Evolutionary conservation across 495 filamentous ascomycete species (phyloP).

Genomic region (Umbilicaria muhlenbergii): DNA sequence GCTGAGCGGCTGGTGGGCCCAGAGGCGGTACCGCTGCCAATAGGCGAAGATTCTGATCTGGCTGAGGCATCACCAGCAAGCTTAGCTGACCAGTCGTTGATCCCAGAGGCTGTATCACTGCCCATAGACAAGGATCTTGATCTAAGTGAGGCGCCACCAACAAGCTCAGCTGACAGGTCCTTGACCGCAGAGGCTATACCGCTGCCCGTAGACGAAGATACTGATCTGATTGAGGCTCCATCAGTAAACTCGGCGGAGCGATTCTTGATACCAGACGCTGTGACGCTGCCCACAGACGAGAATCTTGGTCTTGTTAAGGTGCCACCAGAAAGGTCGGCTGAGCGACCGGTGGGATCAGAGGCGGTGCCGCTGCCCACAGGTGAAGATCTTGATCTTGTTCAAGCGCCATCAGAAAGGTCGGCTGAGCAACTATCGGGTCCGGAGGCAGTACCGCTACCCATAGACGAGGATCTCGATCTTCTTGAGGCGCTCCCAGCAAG

Average conservation of each 20-base stretch:
- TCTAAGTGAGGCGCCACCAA: slow-evolving; percentile 1
- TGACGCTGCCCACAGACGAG: too few species aligned
- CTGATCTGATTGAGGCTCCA: background rate
- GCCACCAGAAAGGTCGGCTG: background rate
- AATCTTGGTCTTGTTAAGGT: background rate
- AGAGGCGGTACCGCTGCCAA: slow-evolving; percentile 8
- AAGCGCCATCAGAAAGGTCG: background rate
- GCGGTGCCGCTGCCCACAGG: slow-evolving; percentile 6
- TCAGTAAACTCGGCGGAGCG: background rate
- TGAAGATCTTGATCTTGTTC: background rate
- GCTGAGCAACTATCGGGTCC: background rate
- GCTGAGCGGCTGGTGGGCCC: slow-evolving; percentile 4
- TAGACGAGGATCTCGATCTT: slow-evolving; percentile 1
- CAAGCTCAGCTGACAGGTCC: background rate
- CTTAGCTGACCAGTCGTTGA: too few species aligned
- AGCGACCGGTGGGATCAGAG: slow-evolving; percentile 9
- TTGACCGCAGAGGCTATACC: slow-evolving; percentile 15
- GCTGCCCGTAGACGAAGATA: background rate
- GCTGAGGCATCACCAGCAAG: too few species aligned
- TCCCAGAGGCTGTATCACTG: too few species aligned
- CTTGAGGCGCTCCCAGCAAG: background rate
- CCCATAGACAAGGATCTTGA: background rate
- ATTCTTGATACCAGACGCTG: too few species aligned
- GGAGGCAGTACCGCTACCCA: background rate
- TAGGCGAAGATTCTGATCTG: too few species aligned